A percentile compares a stretch with the other conserved stretches of the same genome.
Evolutionary conservation across 108 stramenopile genomes (phyloP).

Genomic region (Seminavis robusta): DNA sequence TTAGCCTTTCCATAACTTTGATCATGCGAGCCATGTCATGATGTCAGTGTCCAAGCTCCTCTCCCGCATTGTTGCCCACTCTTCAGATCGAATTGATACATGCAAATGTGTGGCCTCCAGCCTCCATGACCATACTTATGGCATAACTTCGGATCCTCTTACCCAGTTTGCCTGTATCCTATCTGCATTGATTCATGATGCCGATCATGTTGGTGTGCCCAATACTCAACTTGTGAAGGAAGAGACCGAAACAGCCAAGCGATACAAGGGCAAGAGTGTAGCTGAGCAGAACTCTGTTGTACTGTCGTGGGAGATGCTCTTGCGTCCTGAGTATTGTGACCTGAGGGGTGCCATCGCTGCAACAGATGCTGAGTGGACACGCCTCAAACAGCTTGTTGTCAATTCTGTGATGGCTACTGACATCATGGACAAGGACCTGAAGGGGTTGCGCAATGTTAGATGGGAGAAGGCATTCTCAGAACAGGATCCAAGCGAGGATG

Average conservation of each 20-base stretch:
- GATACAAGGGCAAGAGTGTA: too few relatives aligned
- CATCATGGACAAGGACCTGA: constrained; percentile 4
- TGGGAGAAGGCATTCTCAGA: neutral
- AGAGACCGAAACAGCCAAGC: constrained; percentile 29
- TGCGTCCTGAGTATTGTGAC: constrained; percentile 16
- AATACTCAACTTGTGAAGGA: too few relatives aligned
- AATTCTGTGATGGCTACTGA: too few relatives aligned
- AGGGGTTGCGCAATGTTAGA: neutral
- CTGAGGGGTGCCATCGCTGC: constrained; percentile 21
- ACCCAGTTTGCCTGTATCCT: too few relatives aligned
- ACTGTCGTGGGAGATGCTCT: too few relatives aligned
- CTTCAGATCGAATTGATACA: too few relatives aligned
- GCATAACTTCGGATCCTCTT: too few relatives aligned
- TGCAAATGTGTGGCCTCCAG: too few relatives aligned
- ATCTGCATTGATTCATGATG: constrained; percentile 42
- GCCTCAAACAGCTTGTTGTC: constrained; percentile 33
- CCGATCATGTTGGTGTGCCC: constrained; percentile 34
- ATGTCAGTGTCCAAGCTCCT: neutral
- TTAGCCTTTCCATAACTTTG: constrained; percentile 42
- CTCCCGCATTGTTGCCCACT: neutral
- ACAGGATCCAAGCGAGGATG: too few relatives aligned
- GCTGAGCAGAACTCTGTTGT: too few relatives aligned
- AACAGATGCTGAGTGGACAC: constrained; percentile 16
- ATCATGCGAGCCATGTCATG: constrained; percentile 19
- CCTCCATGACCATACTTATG: too few relatives aligned